These are phyloP conservation scores for Hyphopichia buzzinii DNA, from an alignment of 1,139 yeast genomes.

Conservation along the genomic window DNA sequence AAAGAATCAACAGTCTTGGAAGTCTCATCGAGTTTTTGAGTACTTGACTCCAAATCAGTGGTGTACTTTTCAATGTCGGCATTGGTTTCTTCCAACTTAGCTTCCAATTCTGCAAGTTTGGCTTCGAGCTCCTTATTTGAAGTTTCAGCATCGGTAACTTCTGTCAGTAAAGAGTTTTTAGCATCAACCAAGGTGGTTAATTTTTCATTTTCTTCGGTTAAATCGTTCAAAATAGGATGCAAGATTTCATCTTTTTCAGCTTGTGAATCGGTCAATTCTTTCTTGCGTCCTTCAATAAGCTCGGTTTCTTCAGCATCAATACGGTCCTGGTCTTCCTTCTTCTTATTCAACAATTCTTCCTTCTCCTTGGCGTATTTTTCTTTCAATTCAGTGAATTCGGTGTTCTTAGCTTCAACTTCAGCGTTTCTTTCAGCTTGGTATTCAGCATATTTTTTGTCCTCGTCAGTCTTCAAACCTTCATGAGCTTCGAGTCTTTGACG, in stretches of 20 bases:
- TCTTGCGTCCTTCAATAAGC: constrained; percentile 37
- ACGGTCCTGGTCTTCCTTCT: constrained; percentile 39
- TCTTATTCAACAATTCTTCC: constrained; percentile 36
- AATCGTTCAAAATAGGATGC: constrained; percentile 42
- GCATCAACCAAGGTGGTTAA: constrained; percentile 40
- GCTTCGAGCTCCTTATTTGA: constrained; percentile 34
- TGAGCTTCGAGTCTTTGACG: constrained; percentile 33
- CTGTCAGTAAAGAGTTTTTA: constrained; percentile 33
- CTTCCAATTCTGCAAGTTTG: constrained; percentile 35
- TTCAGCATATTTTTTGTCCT: constrained; percentile 33
- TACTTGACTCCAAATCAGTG: constrained; percentile 30
- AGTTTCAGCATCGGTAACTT: constrained; percentile 31
- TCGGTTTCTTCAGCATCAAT: constrained; percentile 44
- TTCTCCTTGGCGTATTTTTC: constrained; percentile 33
- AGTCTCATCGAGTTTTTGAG: constrained; percentile 30
- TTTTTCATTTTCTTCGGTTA: constrained; percentile 36
- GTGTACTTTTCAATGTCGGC: constrained; percentile 36
- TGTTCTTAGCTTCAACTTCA: constrained; percentile 36
- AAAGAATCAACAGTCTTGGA: constrained; percentile 31
- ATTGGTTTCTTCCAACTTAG: constrained; percentile 36
- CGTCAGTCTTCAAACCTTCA: constrained; percentile 40
- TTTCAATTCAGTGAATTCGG: constrained; percentile 35
- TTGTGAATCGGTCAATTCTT: constrained; percentile 46
- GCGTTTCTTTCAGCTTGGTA: constrained; percentile 35
- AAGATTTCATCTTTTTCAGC: constrained; percentile 43